Percentiles rank a stretch among this genome's conserved stretches.
phyloP scores from a whole-genome alignment of 441 rosid genomes.

The Erodium moschatum region DNA sequence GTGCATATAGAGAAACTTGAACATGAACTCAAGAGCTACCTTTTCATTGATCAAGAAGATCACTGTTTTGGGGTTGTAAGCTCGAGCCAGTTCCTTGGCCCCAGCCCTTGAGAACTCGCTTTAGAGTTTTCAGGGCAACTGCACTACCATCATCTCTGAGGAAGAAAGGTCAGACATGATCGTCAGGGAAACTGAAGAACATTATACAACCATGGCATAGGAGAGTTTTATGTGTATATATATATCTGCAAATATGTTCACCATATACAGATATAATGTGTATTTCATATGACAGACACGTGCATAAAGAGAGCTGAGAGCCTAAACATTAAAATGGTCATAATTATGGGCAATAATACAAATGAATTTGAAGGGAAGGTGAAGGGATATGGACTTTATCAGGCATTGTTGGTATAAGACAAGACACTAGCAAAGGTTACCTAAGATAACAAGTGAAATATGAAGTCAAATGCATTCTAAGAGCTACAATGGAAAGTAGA shows the following conservation, averaged over 20 bases:
- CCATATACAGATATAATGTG: not conserved
- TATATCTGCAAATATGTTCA: not conserved
- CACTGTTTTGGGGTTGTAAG: slow-evolving; percentile 45
- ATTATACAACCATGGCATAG: too few relatives aligned
- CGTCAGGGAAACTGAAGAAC: not conserved
- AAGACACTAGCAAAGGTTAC: not conserved
- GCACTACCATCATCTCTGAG: slow-evolving; percentile 93
- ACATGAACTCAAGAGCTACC: slow-evolving; percentile 26
- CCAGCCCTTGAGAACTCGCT: slow-evolving; percentile 71
- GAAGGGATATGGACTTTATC: not conserved
- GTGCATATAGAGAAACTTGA: slow-evolving; percentile 10
- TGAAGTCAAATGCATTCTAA: not conserved
- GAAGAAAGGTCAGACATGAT: slow-evolving; percentile 19
- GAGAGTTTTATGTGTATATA: too few relatives aligned
- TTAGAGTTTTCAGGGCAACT: slow-evolving; percentile 62
- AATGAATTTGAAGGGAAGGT: not conserved
- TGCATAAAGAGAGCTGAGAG: not conserved
- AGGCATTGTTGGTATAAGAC: too few relatives aligned
- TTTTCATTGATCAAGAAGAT: slow-evolving; percentile 31
- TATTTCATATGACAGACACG: not conserved
- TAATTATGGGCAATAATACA: not conserved
- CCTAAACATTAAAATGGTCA: not conserved
- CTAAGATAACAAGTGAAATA: not conserved
- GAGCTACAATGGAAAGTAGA: slow-evolving; percentile 3
- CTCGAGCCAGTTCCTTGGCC: slow-evolving; percentile 56